Base-by-base conservation (phyloP, 441 rosid species). In the Adansonia madagascariensis region DNA sequence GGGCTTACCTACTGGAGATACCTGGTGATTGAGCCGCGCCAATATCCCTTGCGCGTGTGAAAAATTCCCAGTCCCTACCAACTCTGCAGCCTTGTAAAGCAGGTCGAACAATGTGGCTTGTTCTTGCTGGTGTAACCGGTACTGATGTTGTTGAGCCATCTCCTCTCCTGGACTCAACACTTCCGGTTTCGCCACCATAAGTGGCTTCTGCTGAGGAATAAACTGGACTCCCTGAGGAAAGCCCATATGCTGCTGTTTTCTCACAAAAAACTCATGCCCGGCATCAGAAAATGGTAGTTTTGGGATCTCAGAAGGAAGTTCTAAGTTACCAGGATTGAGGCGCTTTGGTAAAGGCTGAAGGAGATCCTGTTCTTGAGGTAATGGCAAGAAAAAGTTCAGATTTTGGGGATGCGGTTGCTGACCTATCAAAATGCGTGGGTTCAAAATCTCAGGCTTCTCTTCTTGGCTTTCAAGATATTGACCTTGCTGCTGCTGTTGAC, bases 1-100 rank as follows among this genome's bases (percentile, higher is more conserved):
- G 78, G 95, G 94, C 90, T 87, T 88, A 50, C 93, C 95, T 3
- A 75, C 71, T 6, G 93, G 85, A 71, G 81, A 73, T 39, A 91
- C 88, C 86, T 89, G 92, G 84, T 92, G 97, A 92, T 92, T 90
- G 97, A 92, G 97, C 97, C 94, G 97, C 94, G 97, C 94, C 94
- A 90, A 92, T 92, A 92, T 92, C 97, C 85, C 91, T 85, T 90
- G 94, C 91, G 94, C 97, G 90, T 82, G 89, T 80, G 85, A 75
- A 83, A 80, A 78, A 75, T 88, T 89, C 82, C 95, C 93, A 46
- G 88, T 82, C 77, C 82, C 91, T 62, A 90, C 79, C 81, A 86
- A 63, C 84, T 35, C 39, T 35, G 39, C 4, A 35, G 39, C 39
- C 39, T 35, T 35, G 39, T 35, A 35, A 35, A 35, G 39, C 39